These are phyloP conservation scores for Arthrobotrys megalospora DNA, from an alignment of 2,329 filamentous ascomycete genomes.

Conservation along the genomic window DNA sequence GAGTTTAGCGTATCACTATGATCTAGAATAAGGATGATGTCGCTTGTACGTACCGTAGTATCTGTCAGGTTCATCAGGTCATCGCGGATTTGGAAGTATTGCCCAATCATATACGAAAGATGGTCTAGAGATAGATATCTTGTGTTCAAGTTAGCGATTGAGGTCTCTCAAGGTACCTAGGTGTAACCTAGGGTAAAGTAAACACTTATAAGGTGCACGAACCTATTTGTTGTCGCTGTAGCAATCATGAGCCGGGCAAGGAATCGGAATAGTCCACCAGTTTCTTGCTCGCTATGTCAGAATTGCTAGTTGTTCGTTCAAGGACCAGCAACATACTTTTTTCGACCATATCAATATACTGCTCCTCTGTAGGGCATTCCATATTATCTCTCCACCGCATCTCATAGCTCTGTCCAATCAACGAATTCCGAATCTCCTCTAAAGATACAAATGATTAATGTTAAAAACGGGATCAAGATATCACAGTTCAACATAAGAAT, in stretches of 20 bases:
- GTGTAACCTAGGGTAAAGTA: too few relatives aligned
- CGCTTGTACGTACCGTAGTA: background rate
- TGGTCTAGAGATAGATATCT: conserved; percentile 61
- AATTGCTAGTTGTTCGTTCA: background rate
- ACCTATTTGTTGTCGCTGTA: conserved; percentile 9
- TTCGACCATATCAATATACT: conserved; percentile 65
- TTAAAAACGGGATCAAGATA: too few relatives aligned
- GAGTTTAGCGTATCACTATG: background rate
- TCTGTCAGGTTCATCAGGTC: conserved; percentile 65
- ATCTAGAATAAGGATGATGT: background rate
- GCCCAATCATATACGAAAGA: conserved; percentile 59
- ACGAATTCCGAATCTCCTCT: conserved; percentile 59
- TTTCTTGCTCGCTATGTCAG: conserved; percentile 33
- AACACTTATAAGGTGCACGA: background rate
- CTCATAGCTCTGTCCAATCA: conserved; percentile 62
- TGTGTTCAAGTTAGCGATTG: background rate
- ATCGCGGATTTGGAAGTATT: conserved; percentile 65
- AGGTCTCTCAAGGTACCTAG: too few relatives aligned
- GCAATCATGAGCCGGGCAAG: conserved; percentile 61
- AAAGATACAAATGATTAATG: background rate
- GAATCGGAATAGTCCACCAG: conserved; percentile 63
- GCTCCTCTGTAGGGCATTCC: conserved; percentile 62
- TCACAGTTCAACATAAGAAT: too few relatives aligned
- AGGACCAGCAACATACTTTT: conserved; percentile 43
- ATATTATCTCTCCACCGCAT: conserved; percentile 59